Conservation (phyloP, 768 basidiomycete genomes). For the Aureoboletus auriporus region DNA sequence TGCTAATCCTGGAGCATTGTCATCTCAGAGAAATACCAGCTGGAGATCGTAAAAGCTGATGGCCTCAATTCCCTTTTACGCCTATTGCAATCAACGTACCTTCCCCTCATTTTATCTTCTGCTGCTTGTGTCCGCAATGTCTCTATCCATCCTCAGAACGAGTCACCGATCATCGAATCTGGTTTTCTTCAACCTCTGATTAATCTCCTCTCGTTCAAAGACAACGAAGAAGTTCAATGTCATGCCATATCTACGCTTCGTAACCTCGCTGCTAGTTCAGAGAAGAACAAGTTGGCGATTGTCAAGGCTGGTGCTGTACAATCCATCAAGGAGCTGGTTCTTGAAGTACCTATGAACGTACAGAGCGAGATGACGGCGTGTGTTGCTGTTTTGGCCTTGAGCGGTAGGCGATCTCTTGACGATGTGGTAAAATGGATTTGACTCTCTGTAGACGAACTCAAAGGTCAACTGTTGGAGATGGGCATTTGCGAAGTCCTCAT, state of each 20-base stretch:
- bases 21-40: constrained; percentile 87
- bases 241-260: constrained; percentile 97
- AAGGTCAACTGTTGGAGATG: constrained; percentile 95
- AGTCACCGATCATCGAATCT: constrained; percentile 98
- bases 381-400: constrained; percentile 91
- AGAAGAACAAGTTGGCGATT: constrained; percentile 98
- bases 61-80: constrained; percentile 90
- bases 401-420: constrained; percentile 55
- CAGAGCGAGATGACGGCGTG: constrained; percentile 99
- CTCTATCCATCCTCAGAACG: constrained; percentile 97
- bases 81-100: constrained; percentile 92
- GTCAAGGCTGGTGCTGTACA: constrained; percentile 97
- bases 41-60: constrained; percentile 96
- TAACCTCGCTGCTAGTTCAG: constrained; percentile 93
- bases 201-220: constrained; percentile 94
- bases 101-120: constrained; percentile 95
- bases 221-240: constrained; percentile 99
- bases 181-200: constrained; percentile 96
- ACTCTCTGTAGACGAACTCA: constrained; percentile 78
- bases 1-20: constrained; percentile 3
- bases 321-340: constrained; percentile 92
- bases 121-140: constrained; percentile 99
- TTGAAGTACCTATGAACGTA: constrained; percentile 92
- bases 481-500: constrained; percentile 97
- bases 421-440: background rate